These are phyloP conservation scores for Penicillium sp. DNA, from an alignment of 2,329 filamentous ascomycete species.

Conservation along the genomic window DNA sequence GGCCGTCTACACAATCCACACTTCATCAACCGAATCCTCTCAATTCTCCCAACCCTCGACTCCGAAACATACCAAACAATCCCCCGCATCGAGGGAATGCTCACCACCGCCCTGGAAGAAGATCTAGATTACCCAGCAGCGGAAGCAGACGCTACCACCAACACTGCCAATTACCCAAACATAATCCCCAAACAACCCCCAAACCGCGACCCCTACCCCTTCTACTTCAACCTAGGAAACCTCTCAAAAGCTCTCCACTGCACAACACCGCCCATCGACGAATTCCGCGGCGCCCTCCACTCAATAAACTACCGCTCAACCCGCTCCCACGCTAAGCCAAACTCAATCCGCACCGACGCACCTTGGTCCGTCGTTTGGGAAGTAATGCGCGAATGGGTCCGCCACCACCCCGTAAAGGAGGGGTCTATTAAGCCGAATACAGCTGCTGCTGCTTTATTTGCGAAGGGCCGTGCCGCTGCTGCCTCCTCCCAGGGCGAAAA, in stretches of 20 bases:
- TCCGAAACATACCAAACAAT: conserved; percentile 76
- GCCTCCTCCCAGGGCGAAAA: conserved; percentile 2
- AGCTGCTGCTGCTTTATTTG: conserved; percentile 72
- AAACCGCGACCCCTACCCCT: conserved; percentile 73
- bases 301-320: conserved; percentile 81
- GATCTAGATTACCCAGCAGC: conserved; percentile 36
- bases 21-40: conserved; percentile 80
- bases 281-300: conserved; percentile 78
- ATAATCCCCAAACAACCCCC: conserved; percentile 59
- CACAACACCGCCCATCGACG: conserved; percentile 75
- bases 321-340: conserved; percentile 85
- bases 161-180: conserved; percentile 22
- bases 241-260: conserved; percentile 79
- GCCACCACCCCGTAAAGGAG: conserved; percentile 79
- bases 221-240: conserved; percentile 79
- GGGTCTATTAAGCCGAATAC: conserved; percentile 70
- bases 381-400: conserved; percentile 88
- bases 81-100: conserved; percentile 85
- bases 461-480: conserved; percentile 34
- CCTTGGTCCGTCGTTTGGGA: conserved; percentile 91
- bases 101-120: conserved; percentile 86
- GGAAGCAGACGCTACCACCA: neutral
- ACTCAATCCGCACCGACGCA: conserved; percentile 91
- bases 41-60: conserved; percentile 69
- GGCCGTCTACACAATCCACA: conserved; percentile 82